A percentile compares a stretch with the other conserved stretches of the same genome.
These are phyloP conservation scores for Penstemon eatonii DNA, from an alignment of 257 asterid species.

Conservation along the genomic window DNA sequence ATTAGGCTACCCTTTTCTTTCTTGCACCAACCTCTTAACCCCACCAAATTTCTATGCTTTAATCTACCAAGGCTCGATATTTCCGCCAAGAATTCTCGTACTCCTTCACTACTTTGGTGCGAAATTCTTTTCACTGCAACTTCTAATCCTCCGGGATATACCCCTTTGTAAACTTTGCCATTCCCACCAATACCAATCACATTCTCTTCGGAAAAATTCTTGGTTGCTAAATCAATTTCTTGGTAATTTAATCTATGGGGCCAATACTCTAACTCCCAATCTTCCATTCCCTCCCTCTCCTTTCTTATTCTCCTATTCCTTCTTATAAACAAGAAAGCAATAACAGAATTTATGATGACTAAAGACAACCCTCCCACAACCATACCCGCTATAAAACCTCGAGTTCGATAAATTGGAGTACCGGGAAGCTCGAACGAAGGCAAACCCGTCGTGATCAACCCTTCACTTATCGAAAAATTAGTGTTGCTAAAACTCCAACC, in stretches of 20 bases:
- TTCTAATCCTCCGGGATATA: slow-evolving; percentile 31
- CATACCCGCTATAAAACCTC: slow-evolving; percentile 33
- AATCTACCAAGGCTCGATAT: slow-evolving; percentile 48
- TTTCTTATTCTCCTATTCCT: slow-evolving; percentile 35
- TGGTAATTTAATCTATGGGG: slow-evolving; percentile 41
- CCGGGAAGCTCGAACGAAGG: slow-evolving; percentile 41
- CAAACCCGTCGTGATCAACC: slow-evolving; percentile 33
- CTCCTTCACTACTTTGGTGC: slow-evolving; percentile 39
- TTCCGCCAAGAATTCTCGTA: slow-evolving; percentile 46
- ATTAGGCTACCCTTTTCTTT: slow-evolving; percentile 40
- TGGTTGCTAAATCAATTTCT: slow-evolving; percentile 43
- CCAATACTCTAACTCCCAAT: slow-evolving; percentile 56
- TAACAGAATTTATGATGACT: slow-evolving; percentile 20
- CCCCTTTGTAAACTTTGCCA: slow-evolving; percentile 51
- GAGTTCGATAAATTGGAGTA: slow-evolving; percentile 25
- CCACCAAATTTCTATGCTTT: slow-evolving; percentile 53
- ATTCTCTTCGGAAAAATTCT: slow-evolving; percentile 39
- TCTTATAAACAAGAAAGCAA: slow-evolving; percentile 11
- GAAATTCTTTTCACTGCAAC: slow-evolving; percentile 47
- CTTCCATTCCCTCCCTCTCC: slow-evolving; percentile 38
- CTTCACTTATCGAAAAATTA: slow-evolving; percentile 43
- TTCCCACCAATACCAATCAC: slow-evolving; percentile 51
- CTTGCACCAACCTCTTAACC: slow-evolving; percentile 51
- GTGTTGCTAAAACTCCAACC: slow-evolving; percentile 58
- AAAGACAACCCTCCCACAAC: slow-evolving; percentile 9